Conservation (phyloP, 2,329 filamentous ascomycete genomes). For the Fusarium buharicum region DNA sequence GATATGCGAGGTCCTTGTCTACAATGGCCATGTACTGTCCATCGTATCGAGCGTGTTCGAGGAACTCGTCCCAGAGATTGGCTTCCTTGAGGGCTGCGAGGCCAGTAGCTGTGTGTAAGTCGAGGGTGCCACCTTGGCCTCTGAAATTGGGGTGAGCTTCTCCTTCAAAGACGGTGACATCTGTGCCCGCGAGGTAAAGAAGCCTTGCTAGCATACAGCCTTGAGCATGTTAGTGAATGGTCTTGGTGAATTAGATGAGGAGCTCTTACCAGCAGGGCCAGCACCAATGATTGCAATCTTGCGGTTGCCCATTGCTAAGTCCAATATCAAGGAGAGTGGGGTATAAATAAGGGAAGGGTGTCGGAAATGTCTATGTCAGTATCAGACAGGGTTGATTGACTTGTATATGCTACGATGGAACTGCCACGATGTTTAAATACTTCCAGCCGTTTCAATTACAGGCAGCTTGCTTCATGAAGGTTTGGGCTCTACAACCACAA, state of each 20-base stretch:
- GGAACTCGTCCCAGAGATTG: conserved; percentile 61
- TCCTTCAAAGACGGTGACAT: conserved; percentile 62
- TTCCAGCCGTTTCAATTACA: background rate
- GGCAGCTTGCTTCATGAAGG: background rate
- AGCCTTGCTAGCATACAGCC: conserved; percentile 57
- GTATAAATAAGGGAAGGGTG: background rate
- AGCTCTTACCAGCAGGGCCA: conserved; percentile 43
- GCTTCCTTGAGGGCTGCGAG: conserved; percentile 62
- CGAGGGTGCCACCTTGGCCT: conserved; percentile 63
- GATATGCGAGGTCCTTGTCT: conserved; percentile 53
- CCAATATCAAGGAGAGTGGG: background rate
- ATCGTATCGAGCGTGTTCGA: conserved; percentile 62
- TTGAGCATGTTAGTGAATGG: conserved; percentile 20
- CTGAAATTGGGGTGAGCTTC: conserved; percentile 57
- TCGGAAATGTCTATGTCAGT: background rate
- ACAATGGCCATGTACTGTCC: conserved; percentile 61
- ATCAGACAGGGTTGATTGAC: background rate
- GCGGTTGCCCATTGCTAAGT: conserved; percentile 31
- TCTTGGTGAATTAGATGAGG: background rate
- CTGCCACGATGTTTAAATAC: conserved; percentile 19
- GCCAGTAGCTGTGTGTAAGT: conserved; percentile 63
- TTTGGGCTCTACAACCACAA: background rate
- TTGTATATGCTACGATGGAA: background rate
- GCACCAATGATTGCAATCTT: conserved; percentile 46
- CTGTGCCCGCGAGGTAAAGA: conserved; percentile 58